Conservation (phyloP, 805 yeast genomes). For the Brettanomyces nanus region DNA sequence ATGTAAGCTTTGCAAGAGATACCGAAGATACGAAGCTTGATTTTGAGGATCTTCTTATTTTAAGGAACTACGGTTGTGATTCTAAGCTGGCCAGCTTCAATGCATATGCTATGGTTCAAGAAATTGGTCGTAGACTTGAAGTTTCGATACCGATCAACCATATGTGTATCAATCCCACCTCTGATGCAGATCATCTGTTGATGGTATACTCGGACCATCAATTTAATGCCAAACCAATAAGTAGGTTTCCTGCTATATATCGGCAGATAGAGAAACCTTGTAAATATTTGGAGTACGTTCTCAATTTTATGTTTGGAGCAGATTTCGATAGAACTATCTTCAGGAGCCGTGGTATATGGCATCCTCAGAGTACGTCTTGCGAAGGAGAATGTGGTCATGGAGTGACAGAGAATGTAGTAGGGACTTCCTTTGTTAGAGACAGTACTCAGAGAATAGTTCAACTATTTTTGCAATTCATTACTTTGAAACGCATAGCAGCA, state of each 20-base stretch:
- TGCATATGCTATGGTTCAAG: constrained; percentile 6
- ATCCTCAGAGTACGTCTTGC: neutral
- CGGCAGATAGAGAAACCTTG: neutral
- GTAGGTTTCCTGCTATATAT: neutral
- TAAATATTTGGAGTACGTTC: neutral
- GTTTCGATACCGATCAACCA: neutral
- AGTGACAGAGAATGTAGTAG: constrained; percentile 5
- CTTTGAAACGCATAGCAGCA: neutral
- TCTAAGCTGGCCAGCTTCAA: constrained; percentile 1
- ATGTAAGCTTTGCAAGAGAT: neutral
- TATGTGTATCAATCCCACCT: neutral
- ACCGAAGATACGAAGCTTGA: neutral
- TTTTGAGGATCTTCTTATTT: constrained; percentile 7
- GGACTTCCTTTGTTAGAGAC: constrained; percentile 4
- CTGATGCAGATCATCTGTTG: neutral
- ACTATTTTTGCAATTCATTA: neutral
- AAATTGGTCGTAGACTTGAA: constrained; percentile 3
- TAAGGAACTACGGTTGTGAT: constrained; percentile 11
- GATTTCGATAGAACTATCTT: neutral
- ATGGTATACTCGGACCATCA: no score
- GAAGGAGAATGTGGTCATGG: neutral
- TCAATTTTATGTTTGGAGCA: neutral
- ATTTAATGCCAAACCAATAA: no score
- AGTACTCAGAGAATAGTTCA: neutral
- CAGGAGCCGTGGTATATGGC: constrained; percentile 2